These are phyloP conservation scores for Conoideocrella luteorostrata DNA, from an alignment of 2,329 filamentous ascomycete genomes.

Conservation along the genomic window DNA sequence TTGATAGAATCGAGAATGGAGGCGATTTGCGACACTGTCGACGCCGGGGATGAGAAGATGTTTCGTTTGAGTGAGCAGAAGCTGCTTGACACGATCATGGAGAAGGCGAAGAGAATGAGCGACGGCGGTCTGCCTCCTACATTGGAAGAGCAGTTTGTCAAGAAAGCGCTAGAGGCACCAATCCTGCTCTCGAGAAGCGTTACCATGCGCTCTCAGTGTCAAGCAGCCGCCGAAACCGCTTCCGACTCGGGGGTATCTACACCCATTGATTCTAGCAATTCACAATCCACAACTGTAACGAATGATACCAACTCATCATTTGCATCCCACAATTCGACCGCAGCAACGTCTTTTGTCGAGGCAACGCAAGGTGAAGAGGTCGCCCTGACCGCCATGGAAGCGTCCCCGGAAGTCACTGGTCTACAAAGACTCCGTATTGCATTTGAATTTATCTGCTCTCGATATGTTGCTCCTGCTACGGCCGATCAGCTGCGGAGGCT, in stretches of 20 bases:
- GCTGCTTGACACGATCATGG: slow-evolving; percentile 56
- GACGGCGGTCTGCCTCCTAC: slow-evolving; percentile 62
- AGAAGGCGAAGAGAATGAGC: slow-evolving; percentile 68
- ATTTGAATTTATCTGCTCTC: slow-evolving; percentile 56
- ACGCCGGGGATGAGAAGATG: slow-evolving; percentile 79
- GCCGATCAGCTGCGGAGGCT: slow-evolving; percentile 32
- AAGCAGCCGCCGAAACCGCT: slow-evolving; percentile 9
- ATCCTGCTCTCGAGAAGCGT: slow-evolving; percentile 61
- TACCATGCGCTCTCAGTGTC: slow-evolving; percentile 22
- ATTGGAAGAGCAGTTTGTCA: slow-evolving; percentile 81
- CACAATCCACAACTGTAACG: slow-evolving; percentile 34
- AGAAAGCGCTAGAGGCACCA: slow-evolving; percentile 68
- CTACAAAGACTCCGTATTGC: slow-evolving; percentile 61
- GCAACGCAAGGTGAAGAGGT: slow-evolving; percentile 25
- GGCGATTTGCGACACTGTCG: slow-evolving; percentile 71
- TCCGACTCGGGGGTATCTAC: slow-evolving; percentile 15
- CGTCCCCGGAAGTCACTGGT: slow-evolving; percentile 41
- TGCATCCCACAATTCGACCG: slow-evolving; percentile 36
- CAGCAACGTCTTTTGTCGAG: slow-evolving; percentile 36
- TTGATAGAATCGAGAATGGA: slow-evolving; percentile 60
- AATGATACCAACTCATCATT: slow-evolving; percentile 27
- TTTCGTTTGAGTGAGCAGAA: slow-evolving; percentile 72
- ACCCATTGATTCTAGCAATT: slow-evolving; percentile 27
- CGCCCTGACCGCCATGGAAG: slow-evolving; percentile 36
- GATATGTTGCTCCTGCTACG: slow-evolving; percentile 49